These are phyloP conservation scores for Colletotrichum lindemuthianum DNA, from an alignment of 2,329 filamentous ascomycete species.

Conservation along the genomic window DNA sequence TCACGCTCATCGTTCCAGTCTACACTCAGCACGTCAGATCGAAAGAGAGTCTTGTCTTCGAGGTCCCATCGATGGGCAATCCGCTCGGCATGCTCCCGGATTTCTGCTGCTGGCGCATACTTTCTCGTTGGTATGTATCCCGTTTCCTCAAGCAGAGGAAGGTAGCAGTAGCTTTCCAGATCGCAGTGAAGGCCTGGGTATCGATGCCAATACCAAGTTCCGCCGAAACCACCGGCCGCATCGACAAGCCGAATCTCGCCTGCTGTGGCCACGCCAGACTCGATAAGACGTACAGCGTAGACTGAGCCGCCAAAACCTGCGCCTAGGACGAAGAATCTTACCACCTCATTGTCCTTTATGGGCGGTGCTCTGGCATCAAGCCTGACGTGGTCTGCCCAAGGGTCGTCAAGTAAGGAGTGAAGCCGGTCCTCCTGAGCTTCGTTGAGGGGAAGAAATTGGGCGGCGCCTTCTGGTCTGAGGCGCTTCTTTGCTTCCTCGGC, in stretches of 20 bases:
- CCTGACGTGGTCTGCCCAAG: constrained; percentile 46
- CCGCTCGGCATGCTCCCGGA: constrained; percentile 53
- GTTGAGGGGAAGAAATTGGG: constrained; percentile 45
- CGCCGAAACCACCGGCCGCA: constrained; percentile 55
- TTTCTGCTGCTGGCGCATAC: constrained; percentile 48
- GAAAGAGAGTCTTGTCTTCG: constrained; percentile 51
- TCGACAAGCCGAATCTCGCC: constrained; percentile 54
- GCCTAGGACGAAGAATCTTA: constrained; percentile 47
- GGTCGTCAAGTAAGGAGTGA: constrained; percentile 43
- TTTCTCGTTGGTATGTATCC: constrained; percentile 37
- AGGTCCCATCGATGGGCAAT: constrained; percentile 55
- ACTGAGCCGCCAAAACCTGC: constrained; percentile 47
- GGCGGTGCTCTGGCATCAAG: constrained; percentile 39
- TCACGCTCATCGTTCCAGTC: constrained; percentile 55
- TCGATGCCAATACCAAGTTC: constrained; percentile 63
- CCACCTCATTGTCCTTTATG: constrained; percentile 40
- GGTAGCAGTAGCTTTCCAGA: constrained; percentile 19
- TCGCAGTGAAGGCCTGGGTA: constrained; percentile 65
- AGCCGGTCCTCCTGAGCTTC: constrained; percentile 33
- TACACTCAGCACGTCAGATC: constrained; percentile 50
- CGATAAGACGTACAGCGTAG: constrained; percentile 41
- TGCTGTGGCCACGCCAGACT: constrained; percentile 35
- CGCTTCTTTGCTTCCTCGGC: constrained; percentile 47
- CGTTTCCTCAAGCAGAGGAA: constrained; percentile 30
- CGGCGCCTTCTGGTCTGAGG: constrained; percentile 42